Base-by-base conservation (phyloP, 176 grass and related monocot species). In the Saccharum officinarum region DNA sequence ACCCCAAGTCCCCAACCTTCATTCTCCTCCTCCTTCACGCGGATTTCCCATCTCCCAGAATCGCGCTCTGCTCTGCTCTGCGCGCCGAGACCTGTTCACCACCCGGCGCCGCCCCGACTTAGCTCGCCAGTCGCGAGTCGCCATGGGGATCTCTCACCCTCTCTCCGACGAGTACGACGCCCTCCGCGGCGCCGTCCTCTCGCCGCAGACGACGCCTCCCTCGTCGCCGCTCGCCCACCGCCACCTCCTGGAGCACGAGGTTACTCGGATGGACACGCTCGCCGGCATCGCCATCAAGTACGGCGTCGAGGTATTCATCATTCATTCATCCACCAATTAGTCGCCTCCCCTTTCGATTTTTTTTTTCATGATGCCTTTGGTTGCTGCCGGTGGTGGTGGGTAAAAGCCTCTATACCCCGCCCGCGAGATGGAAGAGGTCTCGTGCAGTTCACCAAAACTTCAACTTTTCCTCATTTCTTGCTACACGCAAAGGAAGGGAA, bases 261-360 rank as follows among this genome's bases (percentile, higher is more conserved):
- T 97, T 22, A 94, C 94, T 47, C 83, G 84, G 68, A 91, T 91
- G 89, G 94, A 97, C 81, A 97, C 91, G 33, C 94, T 97, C 41
- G 89, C 89, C 86, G 89, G 91, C 63, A 84, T 94, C 69, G 89
- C 94, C 78, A 97, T 97, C 83, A 94, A 92, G 87, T 94, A 97
- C 60, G 87, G 94, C 73, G 94, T 97, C 70, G 63, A 97, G 91
- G 91, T 55, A 61, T 30, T 25, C 59, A 25, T 49, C 45, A 81
- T 22, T 41, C 10, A 18, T 15, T 34, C 78, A 3, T 26, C 37
- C 12, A 47, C 3, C 12, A 15, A 47, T 47, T 44, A 47, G 45
- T 47, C 13, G 13, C 45, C 45, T 3, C 41, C 41, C 41, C 40
- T 41, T 44, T 44, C 2, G 17, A 9, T 41, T 41, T 41, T 17